These are phyloP conservation scores for Melaleuca quinquenervia DNA, from an alignment of 345 rosid species.

Conservation along the genomic window DNA sequence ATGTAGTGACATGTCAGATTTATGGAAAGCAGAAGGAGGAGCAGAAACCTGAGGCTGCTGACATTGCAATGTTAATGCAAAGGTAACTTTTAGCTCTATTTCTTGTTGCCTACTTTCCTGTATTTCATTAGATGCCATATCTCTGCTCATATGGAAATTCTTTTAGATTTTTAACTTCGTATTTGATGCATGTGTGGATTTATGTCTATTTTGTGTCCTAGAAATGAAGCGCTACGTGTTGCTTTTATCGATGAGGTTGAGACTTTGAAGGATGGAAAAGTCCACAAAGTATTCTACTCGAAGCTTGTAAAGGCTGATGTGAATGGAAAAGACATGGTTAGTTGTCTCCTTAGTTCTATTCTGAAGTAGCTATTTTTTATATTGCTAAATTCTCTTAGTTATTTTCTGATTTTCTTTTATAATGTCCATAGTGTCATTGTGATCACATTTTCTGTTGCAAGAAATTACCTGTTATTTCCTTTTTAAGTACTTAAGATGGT, in stretches of 20 bases:
- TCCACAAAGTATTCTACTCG: constrained; percentile 69
- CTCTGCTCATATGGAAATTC: neutral
- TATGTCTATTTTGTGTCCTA: constrained; percentile 16
- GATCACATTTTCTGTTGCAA: neutral
- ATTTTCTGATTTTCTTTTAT: neutral
- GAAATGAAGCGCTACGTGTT: constrained; percentile 98
- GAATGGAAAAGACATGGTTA: constrained; percentile 94
- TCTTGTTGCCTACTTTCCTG: neutral
- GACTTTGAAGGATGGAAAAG: constrained; percentile 57
- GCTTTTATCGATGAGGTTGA: constrained; percentile 94
- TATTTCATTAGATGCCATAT: neutral
- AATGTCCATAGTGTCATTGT: neutral
- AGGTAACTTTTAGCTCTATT: constrained; percentile 24
- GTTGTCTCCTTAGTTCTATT: neutral
- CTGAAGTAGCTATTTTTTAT: neutral
- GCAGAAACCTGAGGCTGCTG: constrained; percentile 85
- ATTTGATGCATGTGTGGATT: neutral
- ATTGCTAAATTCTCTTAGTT: neutral
- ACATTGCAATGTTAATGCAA: constrained; percentile 93
- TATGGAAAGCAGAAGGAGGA: constrained; percentile 97
- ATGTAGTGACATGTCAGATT: constrained; percentile 92
- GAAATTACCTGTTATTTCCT: neutral
- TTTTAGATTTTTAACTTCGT: neutral
- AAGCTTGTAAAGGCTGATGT: constrained; percentile 96
- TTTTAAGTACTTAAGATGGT: neutral